Evolutionary conservation across 257 asterid genomes (phyloP).

Genomic region (Solanum bukasovii): DNA sequence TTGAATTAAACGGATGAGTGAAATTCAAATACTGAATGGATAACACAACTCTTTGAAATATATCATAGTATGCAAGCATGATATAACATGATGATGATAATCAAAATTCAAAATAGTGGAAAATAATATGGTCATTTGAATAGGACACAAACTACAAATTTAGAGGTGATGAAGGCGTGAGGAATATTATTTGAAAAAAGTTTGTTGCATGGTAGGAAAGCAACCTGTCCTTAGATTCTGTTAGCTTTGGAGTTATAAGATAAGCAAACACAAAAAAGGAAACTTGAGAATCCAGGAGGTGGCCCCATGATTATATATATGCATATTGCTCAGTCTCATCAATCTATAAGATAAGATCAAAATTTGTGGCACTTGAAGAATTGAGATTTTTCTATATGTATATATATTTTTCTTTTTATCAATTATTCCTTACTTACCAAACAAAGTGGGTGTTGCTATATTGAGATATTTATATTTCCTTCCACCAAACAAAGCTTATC

Average conservation of each 20-base stretch:
- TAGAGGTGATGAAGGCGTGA: not conserved
- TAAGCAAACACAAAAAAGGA: not conserved
- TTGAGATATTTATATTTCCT: not conserved
- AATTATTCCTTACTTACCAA: not conserved
- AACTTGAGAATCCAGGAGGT: not conserved
- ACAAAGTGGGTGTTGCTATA: not conserved
- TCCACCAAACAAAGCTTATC: not conserved
- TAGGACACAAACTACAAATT: not conserved
- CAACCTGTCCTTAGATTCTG: constrained; percentile 8
- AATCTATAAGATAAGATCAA: not conserved
- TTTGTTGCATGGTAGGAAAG: constrained; percentile 20
- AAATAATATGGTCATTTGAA: not conserved
- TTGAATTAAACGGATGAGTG: not conserved
- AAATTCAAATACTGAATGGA: not conserved
- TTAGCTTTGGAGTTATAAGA: not conserved
- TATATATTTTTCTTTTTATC: not conserved
- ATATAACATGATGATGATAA: not conserved
- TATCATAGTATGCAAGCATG: not conserved
- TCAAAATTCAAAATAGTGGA: not conserved
- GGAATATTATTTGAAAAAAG: not conserved
- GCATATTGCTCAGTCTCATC: not conserved
- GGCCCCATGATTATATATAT: not conserved
- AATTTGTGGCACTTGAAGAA: not conserved
- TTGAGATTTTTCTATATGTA: not conserved
- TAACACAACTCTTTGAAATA: not conserved